Percentiles rank a stretch among this genome's conserved stretches.
Evolutionary conservation across 225 moss, liverwort and hornwort genomes (phyloP).

Genomic region (Polytrichum formosum): DNA sequence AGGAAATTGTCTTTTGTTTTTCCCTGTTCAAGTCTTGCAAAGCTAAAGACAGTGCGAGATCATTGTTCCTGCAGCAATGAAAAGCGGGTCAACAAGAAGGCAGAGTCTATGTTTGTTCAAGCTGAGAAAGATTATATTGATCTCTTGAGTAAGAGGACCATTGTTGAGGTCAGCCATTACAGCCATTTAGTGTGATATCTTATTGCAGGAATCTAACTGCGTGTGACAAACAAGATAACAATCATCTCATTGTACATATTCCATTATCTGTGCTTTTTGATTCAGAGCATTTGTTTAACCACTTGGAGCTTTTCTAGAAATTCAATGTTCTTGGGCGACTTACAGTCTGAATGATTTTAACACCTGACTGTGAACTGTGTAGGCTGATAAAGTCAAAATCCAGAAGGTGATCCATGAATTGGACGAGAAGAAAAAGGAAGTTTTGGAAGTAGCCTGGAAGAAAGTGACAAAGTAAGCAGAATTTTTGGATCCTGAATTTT

Average conservation of each 20-base stretch:
- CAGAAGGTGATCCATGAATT: slow-evolving; percentile 91
- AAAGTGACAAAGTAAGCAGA: slow-evolving; percentile 80
- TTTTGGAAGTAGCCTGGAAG: slow-evolving; percentile 75
- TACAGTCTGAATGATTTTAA: too few relatives aligned
- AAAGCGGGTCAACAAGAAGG: slow-evolving; percentile 97
- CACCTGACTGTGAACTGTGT: slow-evolving; percentile 17
- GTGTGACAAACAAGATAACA: too few relatives aligned
- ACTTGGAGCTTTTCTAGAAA: not conserved
- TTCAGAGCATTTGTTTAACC: not conserved
- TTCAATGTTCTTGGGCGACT: too few relatives aligned
- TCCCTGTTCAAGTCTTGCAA: not conserved
- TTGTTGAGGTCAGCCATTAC: slow-evolving; percentile 66
- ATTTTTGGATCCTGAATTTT: not conserved
- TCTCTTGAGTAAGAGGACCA: slow-evolving; percentile 69
- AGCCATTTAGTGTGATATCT: not conserved
- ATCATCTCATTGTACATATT: not conserved
- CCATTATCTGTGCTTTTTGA: not conserved
- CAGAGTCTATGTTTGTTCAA: slow-evolving; percentile 89
- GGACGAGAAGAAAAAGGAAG: slow-evolving; percentile 93
- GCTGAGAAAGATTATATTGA: slow-evolving; percentile 96
- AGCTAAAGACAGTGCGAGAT: slow-evolving; percentile 13
- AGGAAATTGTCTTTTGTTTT: not conserved
- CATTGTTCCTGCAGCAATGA: slow-evolving; percentile 66
- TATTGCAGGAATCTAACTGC: not conserved
- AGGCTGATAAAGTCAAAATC: slow-evolving; percentile 96